A percentile compares a stretch with the other conserved stretches of the same genome.
Conservation (phyloP, 1,139 yeast species). For the Blastobotrys capitulatus region DNA sequence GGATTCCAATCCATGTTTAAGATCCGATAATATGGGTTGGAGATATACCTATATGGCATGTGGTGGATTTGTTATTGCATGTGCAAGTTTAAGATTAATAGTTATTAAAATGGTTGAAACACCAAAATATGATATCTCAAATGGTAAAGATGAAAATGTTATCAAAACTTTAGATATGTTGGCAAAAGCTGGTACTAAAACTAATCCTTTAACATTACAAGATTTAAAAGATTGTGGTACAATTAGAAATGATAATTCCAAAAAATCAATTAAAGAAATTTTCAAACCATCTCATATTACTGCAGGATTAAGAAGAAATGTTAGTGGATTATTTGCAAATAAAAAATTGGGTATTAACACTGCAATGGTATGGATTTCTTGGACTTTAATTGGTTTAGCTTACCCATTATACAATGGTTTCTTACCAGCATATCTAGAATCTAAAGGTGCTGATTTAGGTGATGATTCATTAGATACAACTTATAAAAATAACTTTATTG, state of each 20-base stretch:
- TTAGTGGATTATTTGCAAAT: constrained; percentile 37
- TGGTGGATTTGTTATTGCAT: constrained; percentile 47
- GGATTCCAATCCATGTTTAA: constrained; percentile 39
- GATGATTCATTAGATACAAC: constrained; percentile 38
- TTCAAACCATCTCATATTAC: constrained; percentile 17
- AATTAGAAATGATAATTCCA: constrained; percentile 15
- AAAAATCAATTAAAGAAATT: constrained; percentile 11
- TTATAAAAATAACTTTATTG: constrained; percentile 49
- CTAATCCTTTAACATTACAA: constrained; percentile 33
- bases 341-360: constrained; percentile 40
- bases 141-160: constrained; percentile 49
- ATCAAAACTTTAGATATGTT: constrained; percentile 22
- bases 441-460: constrained; percentile 42
- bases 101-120: constrained; percentile 48
- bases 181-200: constrained; percentile 21
- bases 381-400: constrained; percentile 49
- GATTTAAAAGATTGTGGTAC: constrained; percentile 39
- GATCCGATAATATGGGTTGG: constrained; percentile 52
- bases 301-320: constrained; percentile 15
- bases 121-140: constrained; percentile 51
- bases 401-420: constrained; percentile 51
- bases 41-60: constrained; percentile 51
- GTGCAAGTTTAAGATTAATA: constrained; percentile 45
- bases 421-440: constrained; percentile 44
- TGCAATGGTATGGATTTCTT: constrained; percentile 39